Evolutionary conservation across 2,329 filamentous ascomycete species (phyloP), one percentile per base, ranked within the genome.

Genomic region (Fusarium verrucosum): DNA sequence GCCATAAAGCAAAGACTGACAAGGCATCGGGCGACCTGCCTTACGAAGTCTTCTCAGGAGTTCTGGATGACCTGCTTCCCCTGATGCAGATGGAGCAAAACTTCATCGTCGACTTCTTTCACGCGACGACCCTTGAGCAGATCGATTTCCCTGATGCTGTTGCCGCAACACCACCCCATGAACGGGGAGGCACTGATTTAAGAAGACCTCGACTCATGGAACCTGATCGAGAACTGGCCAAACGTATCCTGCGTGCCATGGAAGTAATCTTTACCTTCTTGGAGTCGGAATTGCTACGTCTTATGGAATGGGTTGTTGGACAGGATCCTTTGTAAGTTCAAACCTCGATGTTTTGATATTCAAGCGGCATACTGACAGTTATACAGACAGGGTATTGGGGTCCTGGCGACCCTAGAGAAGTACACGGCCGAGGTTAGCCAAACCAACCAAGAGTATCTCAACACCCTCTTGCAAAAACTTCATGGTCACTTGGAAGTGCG

Each of bases 61-160:
- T 92, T 13, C 79, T 97, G 61, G 90, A 95, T 55, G 92, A 97
- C 71, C 86, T 95, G 65, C 80, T 94, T 40, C 92, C 90, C 7
- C 83, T 96, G 53, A 88, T 97, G 57, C 89, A 92, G 69, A 94
- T 94, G 75, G 95, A 99, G 78, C 94, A 99, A 75, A 98, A 97
- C 74, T 99, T 98, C 74, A 83, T 97, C 44, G 89, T 97, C n/a
- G 92, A 96, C 69, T 95, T 97, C 76, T 98, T 98, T 84, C 94
- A 98, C 70, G 87, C 95, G 23, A 92, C 90, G n/a, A 96, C 92
- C 3, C 82, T 94, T 25, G 89, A 93, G 70, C 89, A 88, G 32
- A 79, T 86, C 16, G 94, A 97, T 73, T 98, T 97, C 73, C 84
- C 90, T 2, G 95, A 98, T 66, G 85, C 89, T 4, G 89, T 97